Evolutionary conservation across 768 basidiomycete genomes (phyloP).

Genomic region (Suillus fuscotomentosus): DNA sequence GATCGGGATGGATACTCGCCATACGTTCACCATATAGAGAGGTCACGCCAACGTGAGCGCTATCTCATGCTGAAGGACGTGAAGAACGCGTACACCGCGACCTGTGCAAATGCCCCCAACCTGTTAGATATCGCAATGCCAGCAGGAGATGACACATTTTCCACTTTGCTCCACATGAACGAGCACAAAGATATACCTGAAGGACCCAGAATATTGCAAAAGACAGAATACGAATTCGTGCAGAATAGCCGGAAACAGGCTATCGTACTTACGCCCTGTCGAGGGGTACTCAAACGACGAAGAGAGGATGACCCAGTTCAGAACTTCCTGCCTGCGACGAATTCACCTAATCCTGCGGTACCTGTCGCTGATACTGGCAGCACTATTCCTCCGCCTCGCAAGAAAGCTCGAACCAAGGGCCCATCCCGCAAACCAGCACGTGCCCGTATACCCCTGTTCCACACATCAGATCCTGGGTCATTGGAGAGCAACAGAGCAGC

Average conservation of each 20-base stretch:
- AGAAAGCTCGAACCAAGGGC: constrained; percentile 19
- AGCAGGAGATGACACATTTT: constrained; percentile 10
- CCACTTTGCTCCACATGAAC: constrained; percentile 1
- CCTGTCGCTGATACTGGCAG: neutral
- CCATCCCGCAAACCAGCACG: constrained; percentile 10
- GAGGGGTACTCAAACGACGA: constrained; percentile 27
- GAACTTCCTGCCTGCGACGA: constrained; percentile 2
- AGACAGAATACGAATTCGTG: constrained; percentile 24
- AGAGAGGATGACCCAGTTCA: constrained; percentile 19
- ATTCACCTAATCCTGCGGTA: constrained; percentile 6
- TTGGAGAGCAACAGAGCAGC: neutral
- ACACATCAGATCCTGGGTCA: neutral
- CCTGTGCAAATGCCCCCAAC: constrained; percentile 16
- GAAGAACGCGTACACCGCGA: constrained; percentile 29
- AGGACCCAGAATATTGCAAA: constrained; percentile 17
- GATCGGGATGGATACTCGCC: constrained; percentile 23
- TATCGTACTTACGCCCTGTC: constrained; percentile 22
- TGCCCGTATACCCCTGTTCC: neutral
- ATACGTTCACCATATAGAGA: constrained; percentile 24
- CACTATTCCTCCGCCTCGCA: constrained; percentile 12
- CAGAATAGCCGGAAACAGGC: constrained; percentile 27
- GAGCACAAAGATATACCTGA: constrained; percentile 12
- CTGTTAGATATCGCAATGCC: neutral
- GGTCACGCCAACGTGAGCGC: constrained; percentile 21
- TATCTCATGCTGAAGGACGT: constrained; percentile 26